phyloP scores from a whole-genome alignment of 345 rosid genomes.

The Camelina laxa region DNA sequence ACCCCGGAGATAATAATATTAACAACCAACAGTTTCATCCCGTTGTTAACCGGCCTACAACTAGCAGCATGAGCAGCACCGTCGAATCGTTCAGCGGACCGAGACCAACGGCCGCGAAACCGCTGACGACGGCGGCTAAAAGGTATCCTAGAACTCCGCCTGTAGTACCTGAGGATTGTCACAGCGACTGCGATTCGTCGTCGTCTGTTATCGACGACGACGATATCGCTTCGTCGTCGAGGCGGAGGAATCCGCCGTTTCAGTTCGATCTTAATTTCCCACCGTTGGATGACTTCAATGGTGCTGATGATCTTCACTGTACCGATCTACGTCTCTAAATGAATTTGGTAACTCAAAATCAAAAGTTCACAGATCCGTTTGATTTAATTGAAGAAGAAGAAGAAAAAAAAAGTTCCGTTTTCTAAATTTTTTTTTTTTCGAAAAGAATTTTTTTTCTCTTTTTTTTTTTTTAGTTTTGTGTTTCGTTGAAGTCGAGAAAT shows the following conservation, averaged over 20 bases:
- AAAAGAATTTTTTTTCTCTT: slow-evolving; percentile 2
- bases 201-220: slow-evolving; percentile 75
- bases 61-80: slow-evolving; percentile 93
- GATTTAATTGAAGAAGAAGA: background rate
- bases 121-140: background rate
- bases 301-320: slow-evolving; percentile 66
- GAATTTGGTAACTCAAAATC: background rate
- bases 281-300: slow-evolving; percentile 59
- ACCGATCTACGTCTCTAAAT: slow-evolving; percentile 81
- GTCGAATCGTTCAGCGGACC: slow-evolving; percentile 94
- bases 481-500: slow-evolving; percentile 43
- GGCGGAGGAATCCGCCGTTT: slow-evolving; percentile 50
- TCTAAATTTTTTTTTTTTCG: too few relatives aligned
- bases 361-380: slow-evolving; percentile 14
- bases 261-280: slow-evolving; percentile 89
- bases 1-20: slow-evolving; percentile 1
- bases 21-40: background rate
- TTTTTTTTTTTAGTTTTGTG: slow-evolving; percentile 13
- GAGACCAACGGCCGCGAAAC: slow-evolving; percentile 39
- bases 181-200: slow-evolving; percentile 90
- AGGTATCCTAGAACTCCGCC: slow-evolving; percentile 67
- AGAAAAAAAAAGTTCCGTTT: background rate
- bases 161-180: slow-evolving; percentile 77
- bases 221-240: slow-evolving; percentile 56
- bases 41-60: slow-evolving; percentile 60